Base-by-base conservation (phyloP, 345 rosid genomes). In the Euphorbia peplus region DNA sequence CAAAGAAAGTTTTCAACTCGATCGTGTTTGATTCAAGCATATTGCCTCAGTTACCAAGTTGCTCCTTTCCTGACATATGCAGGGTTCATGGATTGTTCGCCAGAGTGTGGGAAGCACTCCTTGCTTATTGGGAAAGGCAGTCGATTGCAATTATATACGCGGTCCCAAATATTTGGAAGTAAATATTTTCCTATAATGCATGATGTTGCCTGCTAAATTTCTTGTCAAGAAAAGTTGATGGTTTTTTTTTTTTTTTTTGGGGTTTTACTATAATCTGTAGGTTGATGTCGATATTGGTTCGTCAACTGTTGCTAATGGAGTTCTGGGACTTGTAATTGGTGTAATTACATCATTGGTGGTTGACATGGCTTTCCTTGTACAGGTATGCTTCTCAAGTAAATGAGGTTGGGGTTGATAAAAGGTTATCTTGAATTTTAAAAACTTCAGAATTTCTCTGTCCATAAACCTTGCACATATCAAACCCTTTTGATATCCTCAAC, bases 61-160 rank as follows among this genome's bases (percentile, higher is more conserved):
- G 28, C 14, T 28, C 18, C 16, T 32, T 64, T n/a, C 26, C 51
- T 65, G 51, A 48, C 60, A 59, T 25, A 50, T 67, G 71, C 85
- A 92, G 99, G 99, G 99, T 15, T 95, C 99, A 29, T 95, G 99
- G 99, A 92, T 95, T 59, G 99, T 95, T 62, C 88, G 97, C 52
- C 99, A 95, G 79, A 95, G 99, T 70, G 99, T 88, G 66, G 99
- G 99, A 74, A 95, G 97, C 82, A 95, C 97, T 26, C 97, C 99
- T 6, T 95, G 99, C 77, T 83, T 95, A 64, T 76, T 95, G 74
- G 99, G 99, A 30, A 92, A 92, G 77, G 96, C 98, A 35, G 95
- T 95, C 64, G 99, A 95, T 73, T 87, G 97, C 89, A 95, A 82
- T 79, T 95, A 95, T 75, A 86, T 92, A 32, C 97, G 96, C 18